A percentile compares a stretch with the other conserved stretches of the same genome.
Conservation (phyloP, 768 basidiomycete genomes). For the Agrocybe praecox region DNA sequence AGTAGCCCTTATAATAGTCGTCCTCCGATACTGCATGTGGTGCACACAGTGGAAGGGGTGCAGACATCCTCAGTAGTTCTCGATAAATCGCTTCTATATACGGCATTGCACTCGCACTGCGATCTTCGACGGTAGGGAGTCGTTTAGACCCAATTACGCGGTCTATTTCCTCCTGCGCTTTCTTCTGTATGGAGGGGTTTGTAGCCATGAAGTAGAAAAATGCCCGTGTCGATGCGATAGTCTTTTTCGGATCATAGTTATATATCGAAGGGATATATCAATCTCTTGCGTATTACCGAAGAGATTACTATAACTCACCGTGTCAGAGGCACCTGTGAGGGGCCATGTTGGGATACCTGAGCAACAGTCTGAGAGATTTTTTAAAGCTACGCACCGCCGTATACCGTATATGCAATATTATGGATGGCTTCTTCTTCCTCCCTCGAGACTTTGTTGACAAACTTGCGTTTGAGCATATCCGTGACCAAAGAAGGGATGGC, state of each 20-base stretch:
- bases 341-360: no score
- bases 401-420: constrained; percentile 13
- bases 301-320: no score
- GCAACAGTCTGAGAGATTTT: no score
- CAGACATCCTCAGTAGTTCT: constrained; percentile 8
- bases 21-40: constrained; percentile 34
- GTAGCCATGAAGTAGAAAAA: constrained; percentile 30
- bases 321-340: constrained; percentile 14
- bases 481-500: constrained; percentile 13
- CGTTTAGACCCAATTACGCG: constrained; percentile 33
- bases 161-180: constrained; percentile 45
- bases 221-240: constrained; percentile 12
- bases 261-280: no score
- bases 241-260: no score
- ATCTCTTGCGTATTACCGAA: no score
- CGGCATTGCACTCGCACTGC: constrained; percentile 29
- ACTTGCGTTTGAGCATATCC: constrained; percentile 11
- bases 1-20: constrained; percentile 40
- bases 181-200: constrained; percentile 30
- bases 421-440: constrained; percentile 11
- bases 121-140: constrained; percentile 33
- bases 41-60: constrained; percentile 18
- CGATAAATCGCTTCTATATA: constrained; percentile 24
- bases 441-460: neutral
- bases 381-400: constrained; percentile 8